Evolutionary conservation across 1,284 basidiomycete genomes (phyloP).

Genomic region (Hortiboletus rubellus): DNA sequence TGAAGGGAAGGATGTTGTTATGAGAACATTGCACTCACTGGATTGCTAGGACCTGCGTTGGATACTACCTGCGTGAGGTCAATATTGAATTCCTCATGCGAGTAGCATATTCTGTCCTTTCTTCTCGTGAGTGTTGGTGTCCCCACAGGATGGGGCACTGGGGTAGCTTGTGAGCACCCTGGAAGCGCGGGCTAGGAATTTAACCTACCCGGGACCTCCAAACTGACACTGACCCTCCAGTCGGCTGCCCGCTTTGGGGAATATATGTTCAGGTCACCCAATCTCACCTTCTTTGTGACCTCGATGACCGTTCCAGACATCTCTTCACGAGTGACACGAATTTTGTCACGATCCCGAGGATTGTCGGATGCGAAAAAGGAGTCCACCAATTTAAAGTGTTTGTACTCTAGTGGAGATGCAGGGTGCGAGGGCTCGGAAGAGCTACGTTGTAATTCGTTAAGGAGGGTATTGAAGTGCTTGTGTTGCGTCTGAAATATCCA

Average conservation of each 20-base stretch:
- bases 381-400: slow-evolving; percentile 80
- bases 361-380: slow-evolving; percentile 68
- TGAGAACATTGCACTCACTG: slow-evolving; percentile 42
- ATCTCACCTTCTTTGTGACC: slow-evolving; percentile 75
- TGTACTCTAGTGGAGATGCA: slow-evolving; percentile 68
- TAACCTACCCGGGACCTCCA: slow-evolving; percentile 72
- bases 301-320: slow-evolving; percentile 66
- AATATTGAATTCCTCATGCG: slow-evolving; percentile 89
- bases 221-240: slow-evolving; percentile 89
- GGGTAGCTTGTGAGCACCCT: slow-evolving; percentile 1
- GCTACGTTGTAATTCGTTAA: slow-evolving; percentile 73
- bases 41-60: slow-evolving; percentile 41
- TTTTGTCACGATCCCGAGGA: slow-evolving; percentile 55
- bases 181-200: slow-evolving; percentile 19
- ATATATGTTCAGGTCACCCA: slow-evolving; percentile 88
- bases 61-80: slow-evolving; percentile 92
- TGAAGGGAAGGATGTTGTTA: slow-evolving; percentile 1
- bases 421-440: slow-evolving; percentile 47
- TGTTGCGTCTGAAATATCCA: slow-evolving; percentile 68
- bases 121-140: slow-evolving; percentile 58
- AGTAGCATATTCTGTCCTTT: slow-evolving; percentile 92
- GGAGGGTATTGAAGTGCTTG: slow-evolving; percentile 78
- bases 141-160: slow-evolving; percentile 63
- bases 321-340: slow-evolving; percentile 85
- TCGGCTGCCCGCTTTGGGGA: slow-evolving; percentile 83